These are phyloP conservation scores for Fusarium sp. DNA, from an alignment of 2,329 filamentous ascomycete genomes.

Conservation along the genomic window DNA sequence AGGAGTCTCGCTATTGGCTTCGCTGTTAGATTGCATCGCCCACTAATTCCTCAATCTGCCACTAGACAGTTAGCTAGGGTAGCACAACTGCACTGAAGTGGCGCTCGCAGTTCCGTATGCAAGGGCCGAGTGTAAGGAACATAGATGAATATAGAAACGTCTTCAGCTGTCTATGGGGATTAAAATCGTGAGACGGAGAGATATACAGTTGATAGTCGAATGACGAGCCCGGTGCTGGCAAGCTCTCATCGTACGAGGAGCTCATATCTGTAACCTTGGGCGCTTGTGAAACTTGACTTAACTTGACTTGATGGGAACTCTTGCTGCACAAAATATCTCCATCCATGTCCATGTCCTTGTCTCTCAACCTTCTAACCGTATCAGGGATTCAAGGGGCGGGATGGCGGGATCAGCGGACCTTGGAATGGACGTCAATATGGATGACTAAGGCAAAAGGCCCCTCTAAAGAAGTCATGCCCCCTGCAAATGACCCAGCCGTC, in stretches of 20 bases:
- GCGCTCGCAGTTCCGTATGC: constrained; percentile 28
- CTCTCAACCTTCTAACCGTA: constrained; percentile 1
- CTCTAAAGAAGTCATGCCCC: constrained; percentile 16
- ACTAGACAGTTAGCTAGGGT: constrained; percentile 14
- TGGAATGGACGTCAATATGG: constrained; percentile 34
- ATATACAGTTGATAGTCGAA: background rate
- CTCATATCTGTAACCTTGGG: background rate
- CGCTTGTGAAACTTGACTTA: constrained; percentile 3
- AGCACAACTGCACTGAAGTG: constrained; percentile 27
- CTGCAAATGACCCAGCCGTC: constrained; percentile 1
- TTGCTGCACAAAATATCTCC: constrained; percentile 6
- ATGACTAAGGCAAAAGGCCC: constrained; percentile 31
- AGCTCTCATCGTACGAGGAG: background rate
- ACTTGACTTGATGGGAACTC: background rate
- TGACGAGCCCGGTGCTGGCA: background rate
- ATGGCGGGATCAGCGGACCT: constrained; percentile 25
- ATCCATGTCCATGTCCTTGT: background rate
- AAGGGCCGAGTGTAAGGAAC: constrained; percentile 13
- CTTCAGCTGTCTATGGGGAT: background rate
- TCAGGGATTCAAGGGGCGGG: constrained; percentile 1
- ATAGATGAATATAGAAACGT: background rate
- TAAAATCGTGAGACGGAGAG: background rate
- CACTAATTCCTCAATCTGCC: constrained; percentile 1
- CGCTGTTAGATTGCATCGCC: background rate
- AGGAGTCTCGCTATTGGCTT: background rate